A percentile compares a stretch with the other conserved stretches of the same genome.
Conservation (phyloP, 495 filamentous ascomycete genomes). For the Daldinia grandis region DNA sequence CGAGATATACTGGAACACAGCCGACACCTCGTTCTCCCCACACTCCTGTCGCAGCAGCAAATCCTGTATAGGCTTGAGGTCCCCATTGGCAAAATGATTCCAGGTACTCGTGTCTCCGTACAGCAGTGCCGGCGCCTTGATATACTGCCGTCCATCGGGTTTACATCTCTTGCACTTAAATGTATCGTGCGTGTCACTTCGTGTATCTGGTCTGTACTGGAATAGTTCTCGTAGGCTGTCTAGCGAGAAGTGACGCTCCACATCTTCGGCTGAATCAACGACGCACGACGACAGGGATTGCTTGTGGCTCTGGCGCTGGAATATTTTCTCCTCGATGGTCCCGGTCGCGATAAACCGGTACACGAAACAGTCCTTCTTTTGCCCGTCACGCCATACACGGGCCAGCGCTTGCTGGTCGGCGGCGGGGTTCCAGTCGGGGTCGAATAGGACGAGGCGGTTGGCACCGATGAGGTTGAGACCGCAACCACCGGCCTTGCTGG, state of each 20-base stretch:
- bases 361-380: constrained; percentile 99
- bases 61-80: constrained; percentile 86
- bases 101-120: constrained; percentile 99
- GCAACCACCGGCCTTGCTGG: constrained; percentile 94
- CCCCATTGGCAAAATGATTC: constrained; percentile 93
- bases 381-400: constrained; percentile 97
- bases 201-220: constrained; percentile 83
- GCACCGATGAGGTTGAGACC: constrained; percentile 97
- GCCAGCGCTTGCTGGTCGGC: constrained; percentile 98
- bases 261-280: constrained; percentile 96
- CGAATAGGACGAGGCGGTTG: constrained; percentile 95
- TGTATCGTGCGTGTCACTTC: constrained; percentile 95
- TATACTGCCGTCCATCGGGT: constrained; percentile 81
- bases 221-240: constrained; percentile 92
- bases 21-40: constrained; percentile 79
- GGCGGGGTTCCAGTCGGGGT: constrained; percentile 99
- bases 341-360: constrained; percentile 98
- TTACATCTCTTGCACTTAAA: constrained; percentile 98
- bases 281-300: constrained; percentile 96
- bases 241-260: constrained; percentile 93
- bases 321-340: constrained; percentile 99
- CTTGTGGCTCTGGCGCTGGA: constrained; percentile 98
- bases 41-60: constrained; percentile 89
- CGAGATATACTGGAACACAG: constrained; percentile 98
- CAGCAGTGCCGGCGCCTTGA: constrained; percentile 91